Base-by-base conservation (phyloP, 192 early-diverging fungal genomes). In the Spizellomyces sp. region DNA sequence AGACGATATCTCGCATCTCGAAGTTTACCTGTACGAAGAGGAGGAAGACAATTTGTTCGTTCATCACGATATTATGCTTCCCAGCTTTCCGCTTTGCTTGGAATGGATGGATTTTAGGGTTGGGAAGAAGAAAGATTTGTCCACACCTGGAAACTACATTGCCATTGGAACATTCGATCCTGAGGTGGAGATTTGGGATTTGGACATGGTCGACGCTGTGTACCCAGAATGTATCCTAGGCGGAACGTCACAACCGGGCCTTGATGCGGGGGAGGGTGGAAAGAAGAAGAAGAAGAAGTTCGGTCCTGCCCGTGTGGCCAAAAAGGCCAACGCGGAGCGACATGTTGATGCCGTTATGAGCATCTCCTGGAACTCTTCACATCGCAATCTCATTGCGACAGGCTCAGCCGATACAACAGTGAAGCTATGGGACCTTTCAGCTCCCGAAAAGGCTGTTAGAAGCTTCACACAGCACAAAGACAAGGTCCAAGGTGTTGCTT, bases 151-250 rank as follows among this genome's bases (percentile, higher is more conserved):
- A 58, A 96, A 93, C 80, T 99, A 91, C 79, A 90, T 95, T 45
- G 98, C 98, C 4, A 88, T 99, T 56, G 98, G 93, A 47, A 98
- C 96, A 17, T 98, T 98, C 84, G 94, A 98, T 66, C 96, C 98
- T 2, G 90, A 91, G 64, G 96, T 99, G 59, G 98, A 99, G 76
- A 95, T 99, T 72, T 99, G 98, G 98, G 92, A 98, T 79, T 79
- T 98, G 48, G 98, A 99, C 69, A 86, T 83, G 1, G 75, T 97
- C 17, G 98, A 99, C 76, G 84, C 87, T 45, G 89, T 93, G 84
- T 97, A 92, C 75, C 98, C 98, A 6, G 89, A 95, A 64, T 80
- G 91, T 45, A 91, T 99, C 41, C 83, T 99, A 0, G 98, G 98
- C 9, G 85, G 83, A 12, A 54, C 42, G 9, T 58, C 73, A 9